Percentiles rank a stretch among this genome's conserved stretches.
These are phyloP conservation scores for Avena eriantha DNA, from an alignment of 176 grass and related monocot genomes.

Conservation along the genomic window DNA sequence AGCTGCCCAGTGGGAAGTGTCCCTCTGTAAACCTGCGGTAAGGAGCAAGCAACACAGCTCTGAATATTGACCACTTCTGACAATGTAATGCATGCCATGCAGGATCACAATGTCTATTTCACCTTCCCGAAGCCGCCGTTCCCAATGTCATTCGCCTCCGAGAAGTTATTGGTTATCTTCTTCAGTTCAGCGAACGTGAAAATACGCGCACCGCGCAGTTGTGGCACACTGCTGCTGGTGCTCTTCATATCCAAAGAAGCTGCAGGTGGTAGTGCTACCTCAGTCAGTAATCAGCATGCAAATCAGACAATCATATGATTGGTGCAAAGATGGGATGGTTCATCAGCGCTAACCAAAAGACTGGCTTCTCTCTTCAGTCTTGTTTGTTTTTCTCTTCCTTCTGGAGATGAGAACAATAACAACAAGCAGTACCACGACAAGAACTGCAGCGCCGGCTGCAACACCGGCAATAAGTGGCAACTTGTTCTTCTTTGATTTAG, in stretches of 20 bases:
- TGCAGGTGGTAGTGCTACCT: conserved; percentile 25
- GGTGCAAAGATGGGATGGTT: not conserved
- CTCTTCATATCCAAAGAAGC: conserved; percentile 73
- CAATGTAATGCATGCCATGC: conserved; percentile 1
- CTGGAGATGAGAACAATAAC: conserved; percentile 42
- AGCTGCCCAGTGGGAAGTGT: conserved; percentile 63
- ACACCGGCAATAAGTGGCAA: conserved; percentile 60
- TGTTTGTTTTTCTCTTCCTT: conserved; percentile 40
- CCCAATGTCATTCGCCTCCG: conserved; percentile 63
- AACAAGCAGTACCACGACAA: conserved; percentile 35
- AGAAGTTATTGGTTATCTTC: conserved; percentile 78
- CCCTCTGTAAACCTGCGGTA: conserved; percentile 73
- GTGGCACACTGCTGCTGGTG: conserved; percentile 61
- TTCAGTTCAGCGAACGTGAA: conserved; percentile 76
- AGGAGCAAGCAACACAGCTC: not conserved
- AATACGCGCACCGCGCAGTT: conserved; percentile 65
- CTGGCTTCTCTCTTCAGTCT: conserved; percentile 53
- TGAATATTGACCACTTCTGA: not conserved
- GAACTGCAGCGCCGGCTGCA: conserved; percentile 51
- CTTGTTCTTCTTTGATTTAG: conserved; percentile 39
- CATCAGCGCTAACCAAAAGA: conserved; percentile 53
- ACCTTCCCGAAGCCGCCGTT: conserved; percentile 81
- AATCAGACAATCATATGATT: not conserved
- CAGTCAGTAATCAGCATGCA: conserved; percentile 11
- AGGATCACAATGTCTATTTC: not conserved